Conservation (phyloP, 345 rosid genomes). For the Citrus sinensis region DVS_A1.0 CM039165.1:14327501-14328000, state of each 20-base stretch:
- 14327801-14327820: conserved; percentile 68
- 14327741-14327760: conserved; percentile 20
- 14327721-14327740: conserved; percentile 85
- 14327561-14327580: conserved; percentile 61
- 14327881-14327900: conserved; percentile 67
- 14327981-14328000: conserved; percentile 56
- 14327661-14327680: conserved; percentile 84
- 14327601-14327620: conserved; percentile 56
- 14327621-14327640: conserved; percentile 57
- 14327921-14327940: conserved; percentile 82
- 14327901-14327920: conserved; percentile 74
- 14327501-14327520: neutral
- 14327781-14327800: conserved; percentile 1
- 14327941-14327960: conserved; percentile 80
- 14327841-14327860: conserved; percentile 71
- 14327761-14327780: conserved; percentile 2
- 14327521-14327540: neutral
- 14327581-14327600: conserved; percentile 60
- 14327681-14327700: conserved; percentile 93
- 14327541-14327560: neutral
- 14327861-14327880: conserved; percentile 84
- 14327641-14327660: conserved; percentile 76
- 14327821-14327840: conserved; percentile 85
- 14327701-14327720: conserved; percentile 79
- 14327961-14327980: conserved; percentile 63